Conservation (phyloP, 495 filamentous ascomycete species). For the Margaritispora aquatica region DNA sequence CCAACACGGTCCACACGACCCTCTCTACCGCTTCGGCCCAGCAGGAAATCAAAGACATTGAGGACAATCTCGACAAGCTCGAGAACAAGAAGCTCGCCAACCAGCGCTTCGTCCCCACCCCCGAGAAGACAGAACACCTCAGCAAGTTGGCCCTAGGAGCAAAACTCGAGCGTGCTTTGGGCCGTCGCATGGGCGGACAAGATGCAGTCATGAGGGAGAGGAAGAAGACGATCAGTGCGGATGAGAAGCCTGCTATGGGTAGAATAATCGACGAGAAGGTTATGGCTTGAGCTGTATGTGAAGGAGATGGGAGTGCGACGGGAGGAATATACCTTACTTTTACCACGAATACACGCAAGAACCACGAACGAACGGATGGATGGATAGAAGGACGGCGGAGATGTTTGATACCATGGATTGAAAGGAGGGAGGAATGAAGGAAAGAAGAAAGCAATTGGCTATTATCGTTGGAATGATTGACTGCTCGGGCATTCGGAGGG, state of each 20-base stretch:
- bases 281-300: background rate
- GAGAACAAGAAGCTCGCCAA: slow-evolving; percentile 80
- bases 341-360: background rate
- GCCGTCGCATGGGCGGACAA: slow-evolving; percentile 81
- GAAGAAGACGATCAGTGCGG: slow-evolving; percentile 17
- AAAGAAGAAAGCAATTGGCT: background rate
- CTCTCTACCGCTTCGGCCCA: slow-evolving; percentile 54
- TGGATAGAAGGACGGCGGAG: too few relatives aligned
- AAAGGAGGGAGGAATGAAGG: too few relatives aligned
- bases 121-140: slow-evolving; percentile 78
- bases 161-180: slow-evolving; percentile 89
- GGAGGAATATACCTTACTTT: background rate
- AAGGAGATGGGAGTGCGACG: background rate
- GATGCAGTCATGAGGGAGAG: slow-evolving; percentile 76
- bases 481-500: background rate
- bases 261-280: background rate
- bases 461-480: background rate
- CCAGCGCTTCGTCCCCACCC: slow-evolving; percentile 78
- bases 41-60: slow-evolving; percentile 73
- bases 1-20: slow-evolving; percentile 32
- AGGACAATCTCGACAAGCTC: slow-evolving; percentile 78
- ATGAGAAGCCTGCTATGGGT: background rate
- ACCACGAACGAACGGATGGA: background rate
- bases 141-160: slow-evolving; percentile 88
- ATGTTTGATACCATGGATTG: background rate